These are phyloP conservation scores for Carex pumila DNA, from an alignment of 176 grass and related monocot genomes.

Conservation along the genomic window DNA sequence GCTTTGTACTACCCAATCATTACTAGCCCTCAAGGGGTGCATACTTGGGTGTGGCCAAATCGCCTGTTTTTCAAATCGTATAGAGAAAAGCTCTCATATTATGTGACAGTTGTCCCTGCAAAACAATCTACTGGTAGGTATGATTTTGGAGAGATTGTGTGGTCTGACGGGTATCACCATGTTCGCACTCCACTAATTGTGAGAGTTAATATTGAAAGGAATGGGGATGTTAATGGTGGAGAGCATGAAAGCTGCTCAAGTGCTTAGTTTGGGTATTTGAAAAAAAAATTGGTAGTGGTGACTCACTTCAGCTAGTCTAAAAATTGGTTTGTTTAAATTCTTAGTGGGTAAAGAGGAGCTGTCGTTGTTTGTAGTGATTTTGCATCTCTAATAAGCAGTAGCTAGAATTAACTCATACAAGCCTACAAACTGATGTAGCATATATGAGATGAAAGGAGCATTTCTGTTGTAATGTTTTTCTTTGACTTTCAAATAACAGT, in stretches of 20 bases:
- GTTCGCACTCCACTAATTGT: constrained; percentile 74
- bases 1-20: constrained; percentile 40
- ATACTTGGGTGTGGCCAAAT: constrained; percentile 47
- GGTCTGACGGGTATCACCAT: constrained; percentile 75
- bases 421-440: constrained; percentile 2
- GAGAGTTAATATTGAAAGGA: constrained; percentile 42
- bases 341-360: neutral
- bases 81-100: constrained; percentile 36
- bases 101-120: constrained; percentile 50
- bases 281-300: neutral
- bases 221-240: neutral
- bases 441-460: neutral
- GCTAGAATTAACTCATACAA: constrained; percentile 4
- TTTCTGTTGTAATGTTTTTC: neutral
- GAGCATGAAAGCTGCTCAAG: neutral
- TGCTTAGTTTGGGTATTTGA: constrained; percentile 14
- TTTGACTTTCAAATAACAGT: neutral
- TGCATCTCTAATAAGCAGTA: neutral
- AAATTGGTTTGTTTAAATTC: neutral
- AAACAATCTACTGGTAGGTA: constrained; percentile 57
- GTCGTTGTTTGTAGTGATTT: neutral
- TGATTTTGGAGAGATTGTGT: constrained; percentile 76
- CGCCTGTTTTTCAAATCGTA: constrained; percentile 33
- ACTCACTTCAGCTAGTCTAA: neutral
- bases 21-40: constrained; percentile 43